A percentile compares a stretch with the other conserved stretches of the same genome.
Evolutionary conservation across 805 yeast genomes (phyloP).

Genomic region (Wickerhamomyces subpelliculosus): DNA sequence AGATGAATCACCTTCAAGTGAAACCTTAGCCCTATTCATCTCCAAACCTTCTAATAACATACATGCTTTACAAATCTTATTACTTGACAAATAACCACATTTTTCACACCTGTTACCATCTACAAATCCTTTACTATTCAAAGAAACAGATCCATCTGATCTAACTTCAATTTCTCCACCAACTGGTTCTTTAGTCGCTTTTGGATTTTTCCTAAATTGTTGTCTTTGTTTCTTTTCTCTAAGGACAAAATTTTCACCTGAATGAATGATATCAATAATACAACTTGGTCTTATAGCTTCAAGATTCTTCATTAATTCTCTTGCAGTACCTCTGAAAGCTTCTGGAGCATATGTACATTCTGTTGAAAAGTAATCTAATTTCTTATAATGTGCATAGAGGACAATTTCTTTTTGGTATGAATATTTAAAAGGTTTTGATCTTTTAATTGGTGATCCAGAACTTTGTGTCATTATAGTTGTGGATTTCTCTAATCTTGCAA

Average conservation of each 20-base stretch:
- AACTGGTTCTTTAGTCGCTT: conserved; percentile 6
- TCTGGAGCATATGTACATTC: conserved; percentile 99
- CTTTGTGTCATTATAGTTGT: conserved; percentile 80
- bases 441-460: conserved; percentile 79
- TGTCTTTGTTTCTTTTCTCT: conserved; percentile 46
- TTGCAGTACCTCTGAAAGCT: conserved; percentile 95
- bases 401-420: conserved; percentile 97
- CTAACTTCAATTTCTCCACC: conserved; percentile 42
- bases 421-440: conserved; percentile 94
- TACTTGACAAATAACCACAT: conserved; percentile 90
- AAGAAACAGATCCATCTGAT: conserved; percentile 54
- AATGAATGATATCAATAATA: conserved; percentile 87
- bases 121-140: conserved; percentile 30
- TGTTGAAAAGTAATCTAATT: conserved; percentile 91
- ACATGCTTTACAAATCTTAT: conserved; percentile 90
- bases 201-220: conserved; percentile 12
- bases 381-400: conserved; percentile 91
- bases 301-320: conserved; percentile 82
- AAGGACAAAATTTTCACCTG: conserved; percentile 81
- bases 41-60: conserved; percentile 80
- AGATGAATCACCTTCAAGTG: conserved; percentile 44
- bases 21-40: conserved; percentile 58
- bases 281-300: conserved; percentile 90
- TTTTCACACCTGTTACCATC: conserved; percentile 77
- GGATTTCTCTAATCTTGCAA: conserved; percentile 84